These are phyloP conservation scores for Nannochloris sp. DNA, from an alignment of 139 green algal genomes.

Conservation along the genomic window DNA sequence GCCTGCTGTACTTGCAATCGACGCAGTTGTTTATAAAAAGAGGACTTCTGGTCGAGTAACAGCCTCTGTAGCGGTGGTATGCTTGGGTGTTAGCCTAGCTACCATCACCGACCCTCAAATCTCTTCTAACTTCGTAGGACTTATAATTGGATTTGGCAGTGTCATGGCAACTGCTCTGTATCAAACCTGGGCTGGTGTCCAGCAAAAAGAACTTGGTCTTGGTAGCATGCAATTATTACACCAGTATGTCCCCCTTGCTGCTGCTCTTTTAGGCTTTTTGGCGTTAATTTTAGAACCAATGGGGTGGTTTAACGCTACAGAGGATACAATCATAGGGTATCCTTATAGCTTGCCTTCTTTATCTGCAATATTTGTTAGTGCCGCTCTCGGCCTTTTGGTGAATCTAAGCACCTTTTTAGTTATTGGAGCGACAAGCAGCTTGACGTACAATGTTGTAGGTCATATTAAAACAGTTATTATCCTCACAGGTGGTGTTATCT, in stretches of 20 bases:
- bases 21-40: conserved; percentile 54
- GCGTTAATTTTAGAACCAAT: conserved; percentile 67
- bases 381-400: conserved; percentile 78
- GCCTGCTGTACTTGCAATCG: conserved; percentile 69
- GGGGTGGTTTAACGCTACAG: conserved; percentile 29
- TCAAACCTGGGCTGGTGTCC: conserved; percentile 72
- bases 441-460: conserved; percentile 84
- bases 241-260: conserved; percentile 68
- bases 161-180: conserved; percentile 76
- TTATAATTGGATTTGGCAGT: conserved; percentile 48
- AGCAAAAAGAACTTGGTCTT: conserved; percentile 75
- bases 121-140: conserved; percentile 42
- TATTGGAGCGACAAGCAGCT: conserved; percentile 36
- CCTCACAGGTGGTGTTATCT: conserved; percentile 63
- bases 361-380: conserved; percentile 57
- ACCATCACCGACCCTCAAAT: conserved; percentile 70
- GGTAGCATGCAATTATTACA: conserved; percentile 76
- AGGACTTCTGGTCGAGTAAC: conserved; percentile 39
- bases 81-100: conserved; percentile 64
- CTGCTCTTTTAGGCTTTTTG: conserved; percentile 49
- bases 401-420: conserved; percentile 80
- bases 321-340: conserved; percentile 51
- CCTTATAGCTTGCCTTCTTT: conserved; percentile 39
- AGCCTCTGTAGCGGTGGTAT: conserved; percentile 58
- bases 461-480: conserved; percentile 80